These are phyloP conservation scores for Emydomyces testavorans DNA, from an alignment of 2,329 filamentous ascomycete genomes.

Conservation along the genomic window DNA sequence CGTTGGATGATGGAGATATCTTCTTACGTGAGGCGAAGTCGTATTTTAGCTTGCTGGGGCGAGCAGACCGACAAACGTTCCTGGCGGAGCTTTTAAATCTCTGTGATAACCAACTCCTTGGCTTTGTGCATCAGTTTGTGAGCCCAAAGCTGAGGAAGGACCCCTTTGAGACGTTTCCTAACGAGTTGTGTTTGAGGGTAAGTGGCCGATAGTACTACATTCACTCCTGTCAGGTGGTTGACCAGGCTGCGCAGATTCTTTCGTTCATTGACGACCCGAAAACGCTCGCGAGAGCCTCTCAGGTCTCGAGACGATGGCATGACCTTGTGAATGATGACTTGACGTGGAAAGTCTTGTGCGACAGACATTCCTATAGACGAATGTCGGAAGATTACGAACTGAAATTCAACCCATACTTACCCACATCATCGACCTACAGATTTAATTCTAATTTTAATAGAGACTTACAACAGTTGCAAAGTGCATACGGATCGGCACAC, in stretches of 20 bases:
- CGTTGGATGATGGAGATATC: conserved; percentile 61
- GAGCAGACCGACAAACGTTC: conserved; percentile 65
- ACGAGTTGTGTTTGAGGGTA: conserved; percentile 84
- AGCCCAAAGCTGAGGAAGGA: conserved; percentile 91
- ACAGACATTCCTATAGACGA: conserved; percentile 78
- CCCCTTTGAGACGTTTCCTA: conserved; percentile 81
- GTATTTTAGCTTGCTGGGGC: conserved; percentile 67
- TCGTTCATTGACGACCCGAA: conserved; percentile 96
- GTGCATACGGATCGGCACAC: conserved; percentile 2
- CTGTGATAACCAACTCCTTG: conserved; percentile 88
- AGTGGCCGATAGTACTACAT: conserved; percentile 24
- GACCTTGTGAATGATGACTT: conserved; percentile 92
- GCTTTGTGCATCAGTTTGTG: conserved; percentile 93
- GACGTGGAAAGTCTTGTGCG: conserved; percentile 94
- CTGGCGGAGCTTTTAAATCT: conserved; percentile 82
- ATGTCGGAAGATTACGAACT: conserved; percentile 39
- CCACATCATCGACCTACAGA: neutral
- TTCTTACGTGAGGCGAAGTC: conserved; percentile 68
- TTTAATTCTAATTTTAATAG: conserved; percentile 8
- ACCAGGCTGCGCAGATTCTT: conserved; percentile 52
- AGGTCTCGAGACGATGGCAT: conserved; percentile 91
- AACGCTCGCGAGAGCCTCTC: conserved; percentile 81
- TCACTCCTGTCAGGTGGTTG: conserved; percentile 1
- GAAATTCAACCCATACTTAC: conserved; percentile 40
- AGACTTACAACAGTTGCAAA: conserved; percentile 3